Conservation (phyloP, 1,284 basidiomycete species). For the Afroboletus lepidellus region DNA sequence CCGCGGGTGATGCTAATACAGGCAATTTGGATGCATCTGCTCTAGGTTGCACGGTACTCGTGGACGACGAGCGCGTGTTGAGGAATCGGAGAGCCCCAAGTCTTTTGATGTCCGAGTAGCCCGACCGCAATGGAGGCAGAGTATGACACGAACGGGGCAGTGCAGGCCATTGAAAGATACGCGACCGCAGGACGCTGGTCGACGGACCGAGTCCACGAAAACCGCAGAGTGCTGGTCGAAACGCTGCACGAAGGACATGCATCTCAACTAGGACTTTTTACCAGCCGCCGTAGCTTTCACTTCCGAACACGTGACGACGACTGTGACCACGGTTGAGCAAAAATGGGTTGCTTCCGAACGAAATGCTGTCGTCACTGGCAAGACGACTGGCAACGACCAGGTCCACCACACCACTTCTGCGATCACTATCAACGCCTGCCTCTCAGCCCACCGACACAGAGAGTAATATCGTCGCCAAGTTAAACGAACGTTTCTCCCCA, state of each 20-base stretch:
- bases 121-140: slow-evolving; percentile 3
- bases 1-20: slow-evolving; percentile 68
- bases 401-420: slow-evolving; percentile 10
- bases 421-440: slow-evolving; percentile 24
- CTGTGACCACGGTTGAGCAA: not conserved
- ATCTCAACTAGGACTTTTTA: slow-evolving; percentile 4
- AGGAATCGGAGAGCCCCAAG: slow-evolving; percentile 21
- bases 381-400: slow-evolving; percentile 26
- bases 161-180: slow-evolving; percentile 1
- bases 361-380: slow-evolving; percentile 26
- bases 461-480: slow-evolving; percentile 66
- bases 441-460: slow-evolving; percentile 20
- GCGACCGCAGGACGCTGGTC: slow-evolving; percentile 12
- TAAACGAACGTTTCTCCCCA: slow-evolving; percentile 73
- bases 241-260: slow-evolving; percentile 21
- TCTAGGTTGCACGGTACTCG: slow-evolving; percentile 31
- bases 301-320: slow-evolving; percentile 20
- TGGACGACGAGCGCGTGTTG: slow-evolving; percentile 44
- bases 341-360: not conserved
- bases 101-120: slow-evolving; percentile 3
- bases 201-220: slow-evolving; percentile 6
- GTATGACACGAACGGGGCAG: slow-evolving; percentile 1
- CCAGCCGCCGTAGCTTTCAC: not conserved
- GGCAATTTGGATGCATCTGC: slow-evolving; percentile 41
- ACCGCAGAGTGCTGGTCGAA: slow-evolving; percentile 18